phyloP scores from a whole-genome alignment of 1,284 basidiomycete species.

The Naganishia albida region DNA sequence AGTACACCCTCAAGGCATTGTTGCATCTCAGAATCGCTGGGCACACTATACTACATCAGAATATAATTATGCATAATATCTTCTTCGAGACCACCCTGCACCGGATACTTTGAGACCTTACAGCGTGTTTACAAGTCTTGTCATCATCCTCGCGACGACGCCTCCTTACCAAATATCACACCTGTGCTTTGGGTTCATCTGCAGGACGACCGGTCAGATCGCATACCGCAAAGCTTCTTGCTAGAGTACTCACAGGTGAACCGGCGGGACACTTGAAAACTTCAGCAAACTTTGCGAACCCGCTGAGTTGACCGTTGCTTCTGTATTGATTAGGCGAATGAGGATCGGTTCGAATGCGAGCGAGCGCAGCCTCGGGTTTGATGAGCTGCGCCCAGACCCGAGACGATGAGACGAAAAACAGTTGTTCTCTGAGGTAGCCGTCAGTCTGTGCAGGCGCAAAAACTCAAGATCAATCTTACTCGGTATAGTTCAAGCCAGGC shows the following conservation, averaged over 20 bases:
- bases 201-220: not conserved
- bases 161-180: constrained; percentile 38
- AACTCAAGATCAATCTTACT: constrained; percentile 15
- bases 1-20: not conserved
- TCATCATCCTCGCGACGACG: no score
- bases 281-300: constrained; percentile 51
- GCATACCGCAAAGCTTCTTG: no score
- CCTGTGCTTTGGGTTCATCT: constrained; percentile 38
- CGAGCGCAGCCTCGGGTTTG: constrained; percentile 60
- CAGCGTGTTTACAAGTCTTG: no score
- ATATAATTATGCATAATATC: not conserved
- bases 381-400: constrained; percentile 44
- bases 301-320: constrained; percentile 73
- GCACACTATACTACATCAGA: not conserved
- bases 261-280: constrained; percentile 52
- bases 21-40: not conserved
- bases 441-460: not conserved
- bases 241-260: constrained; percentile 40
- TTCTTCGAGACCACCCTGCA: not conserved
- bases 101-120: not conserved
- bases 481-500: constrained; percentile 77
- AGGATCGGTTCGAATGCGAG: constrained; percentile 79
- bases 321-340: constrained; percentile 79
- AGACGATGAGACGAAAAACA: constrained; percentile 85
- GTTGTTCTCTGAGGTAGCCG: constrained; percentile 65